Base-by-base conservation (phyloP, 2,329 filamentous ascomycete genomes). In the Verticillium dahliae region DNA sequence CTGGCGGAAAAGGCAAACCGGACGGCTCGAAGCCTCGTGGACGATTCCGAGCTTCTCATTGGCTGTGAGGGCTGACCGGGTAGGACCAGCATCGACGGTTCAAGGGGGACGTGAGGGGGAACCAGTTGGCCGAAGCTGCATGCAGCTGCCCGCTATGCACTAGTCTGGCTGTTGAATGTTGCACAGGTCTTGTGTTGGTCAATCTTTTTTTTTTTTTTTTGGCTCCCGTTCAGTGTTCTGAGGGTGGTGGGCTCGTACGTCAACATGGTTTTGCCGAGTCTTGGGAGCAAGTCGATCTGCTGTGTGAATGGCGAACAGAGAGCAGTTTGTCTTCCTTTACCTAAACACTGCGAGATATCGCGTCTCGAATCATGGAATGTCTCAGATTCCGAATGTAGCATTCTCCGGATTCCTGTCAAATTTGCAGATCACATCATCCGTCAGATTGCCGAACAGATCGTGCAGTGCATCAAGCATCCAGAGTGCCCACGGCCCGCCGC, bases 21-120 rank as follows among this genome's bases (percentile, higher is more conserved):
- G n/a, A 58, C 57, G 22, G 33, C 57, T 27, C n/a, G 13, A 41
- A 41, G 27, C 57, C 57, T 50, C 57, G 57, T 58, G 57, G 57
- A 41, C 27, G 27, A 37, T 33, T 50, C n/a, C 6, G 34, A 27
- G 38, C 38, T n/a, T 6, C 27, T 41, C 38, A 58, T 58, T 58
- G 57, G 57, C 9, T 35, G 38, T 11, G 35, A 10, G 18, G 6
- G 4, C 6, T 27, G 45, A 27, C 18, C 45, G 45, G 22, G 45
- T 9, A 18, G 22, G 45, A 27, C 18, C 45, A 27, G n/a, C 9
- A 15, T 45, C 5, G 39, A 45, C 39, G 39, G 18, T 3, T n/a
- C 11, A n/a, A n/a, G 18, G 45, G 18, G 18, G 45, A 27, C 6
- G 45, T 7, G 45, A 13, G 35, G 35, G 35, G 35, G 35, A 37